Evolutionary conservation across 495 filamentous ascomycete genomes (phyloP), one percentile per base, ranked within the genome.

Genomic region (Lepraria neglecta): DNA sequence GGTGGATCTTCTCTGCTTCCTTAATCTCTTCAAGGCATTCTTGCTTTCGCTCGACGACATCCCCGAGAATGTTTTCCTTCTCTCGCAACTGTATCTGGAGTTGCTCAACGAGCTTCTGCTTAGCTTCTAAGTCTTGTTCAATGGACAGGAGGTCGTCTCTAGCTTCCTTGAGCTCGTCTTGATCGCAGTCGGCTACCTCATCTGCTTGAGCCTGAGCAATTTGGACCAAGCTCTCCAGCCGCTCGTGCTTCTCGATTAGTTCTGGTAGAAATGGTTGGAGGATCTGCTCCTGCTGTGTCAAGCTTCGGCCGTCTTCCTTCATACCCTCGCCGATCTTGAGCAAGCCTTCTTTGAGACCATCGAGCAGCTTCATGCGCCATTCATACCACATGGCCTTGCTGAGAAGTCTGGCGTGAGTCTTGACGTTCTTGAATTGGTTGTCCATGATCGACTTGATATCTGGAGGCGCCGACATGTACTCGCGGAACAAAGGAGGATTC

Each of bases 361-460:
- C 85, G 14, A 96, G 84, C 30, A 97, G 82, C 66, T 90, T 90
- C 84, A 88, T 91, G 38, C 95, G 88, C 95, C 95, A 98, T 69
- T 91, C 87, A 70, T 98, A 97, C 95, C 95, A 98, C 72, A 90
- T 92, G 43, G 84, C 90, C 70, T 96, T 96, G 75, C 92, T 96
- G 14, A 89, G 80, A 6, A 95, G 77, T 45, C 95, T 78, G 3
- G 95, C 88, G 70, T 97, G 86, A 0, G 90, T 95, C 76, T 96
- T 97, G 68, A 95, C 86, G 63, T 96, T 95, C 71, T 92, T 92
- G 74, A 98, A 92, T 70, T 97, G 94, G 62, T 88, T 92, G 73
- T 98, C 92, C 87, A 98, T 92, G 52, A 94, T 79, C 2, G 82
- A 71, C 66, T 86, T 87, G 63, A 95, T 80, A 54, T 94, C 88